phyloP scores from a whole-genome alignment of 352 stramenopile genomes.

The Phytophthora nicotianae region DNA sequence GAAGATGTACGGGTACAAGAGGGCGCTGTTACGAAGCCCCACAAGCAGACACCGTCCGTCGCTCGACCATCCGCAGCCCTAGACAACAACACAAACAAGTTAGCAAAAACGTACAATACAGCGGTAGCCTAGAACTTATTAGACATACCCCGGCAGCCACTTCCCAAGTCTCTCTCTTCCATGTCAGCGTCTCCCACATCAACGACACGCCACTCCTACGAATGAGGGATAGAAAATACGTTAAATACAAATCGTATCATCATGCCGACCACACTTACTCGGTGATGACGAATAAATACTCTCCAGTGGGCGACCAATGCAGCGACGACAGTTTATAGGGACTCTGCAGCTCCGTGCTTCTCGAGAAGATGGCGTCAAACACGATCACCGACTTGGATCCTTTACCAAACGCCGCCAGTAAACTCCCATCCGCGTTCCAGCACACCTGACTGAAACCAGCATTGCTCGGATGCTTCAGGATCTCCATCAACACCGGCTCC shows the following conservation, averaged over 20 bases:
- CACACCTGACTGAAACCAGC: conserved; percentile 54
- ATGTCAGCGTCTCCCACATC: conserved; percentile 83
- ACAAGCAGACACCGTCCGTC: conserved; percentile 74
- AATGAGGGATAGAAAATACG: background rate
- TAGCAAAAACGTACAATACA: background rate
- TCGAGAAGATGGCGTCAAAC: conserved; percentile 63
- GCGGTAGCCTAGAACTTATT: background rate
- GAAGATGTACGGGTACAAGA: conserved; percentile 81
- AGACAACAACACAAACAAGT: conserved; percentile 5
- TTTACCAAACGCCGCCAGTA: conserved; percentile 62
- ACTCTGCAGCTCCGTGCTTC: conserved; percentile 67
- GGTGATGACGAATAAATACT: conserved; percentile 81
- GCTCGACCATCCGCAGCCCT: conserved; percentile 76
- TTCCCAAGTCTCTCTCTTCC: conserved; percentile 83
- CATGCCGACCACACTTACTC: conserved; percentile 40
- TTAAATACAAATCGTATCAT: background rate
- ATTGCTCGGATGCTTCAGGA: conserved; percentile 64
- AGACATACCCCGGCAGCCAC: conserved; percentile 56
- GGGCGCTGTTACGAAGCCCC: conserved; percentile 54
- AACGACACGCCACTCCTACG: conserved; percentile 59
- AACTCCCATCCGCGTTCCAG: conserved; percentile 77
- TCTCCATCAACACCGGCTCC: conserved; percentile 61
- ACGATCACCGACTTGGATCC: conserved; percentile 56
- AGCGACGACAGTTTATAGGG: conserved; percentile 51
- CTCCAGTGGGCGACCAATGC: conserved; percentile 82